A percentile compares a stretch with the other conserved stretches of the same genome.
phyloP scores from a whole-genome alignment of 345 rosid species.

The Eucalyptus viminalis region DNA sequence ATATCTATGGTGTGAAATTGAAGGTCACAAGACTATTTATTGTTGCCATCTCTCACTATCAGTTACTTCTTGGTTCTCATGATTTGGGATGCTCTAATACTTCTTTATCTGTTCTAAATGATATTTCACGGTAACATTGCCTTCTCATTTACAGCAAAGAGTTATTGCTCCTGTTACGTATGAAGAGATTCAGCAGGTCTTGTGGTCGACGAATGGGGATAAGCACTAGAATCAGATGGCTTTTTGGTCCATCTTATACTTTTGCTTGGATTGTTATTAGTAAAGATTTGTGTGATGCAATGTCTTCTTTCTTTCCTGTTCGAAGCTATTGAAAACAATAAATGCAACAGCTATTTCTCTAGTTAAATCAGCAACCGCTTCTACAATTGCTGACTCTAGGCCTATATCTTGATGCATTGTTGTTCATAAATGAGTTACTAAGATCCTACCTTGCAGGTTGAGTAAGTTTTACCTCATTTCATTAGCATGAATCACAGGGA shows the following conservation, averaged over 20 bases:
- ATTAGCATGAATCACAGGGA: not conserved
- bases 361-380: not conserved
- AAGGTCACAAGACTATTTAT: not conserved
- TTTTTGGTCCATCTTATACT: not conserved
- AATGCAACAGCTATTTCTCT: not conserved
- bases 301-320: not conserved
- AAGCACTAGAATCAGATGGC: not conserved
- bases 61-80: not conserved
- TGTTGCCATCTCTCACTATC: not conserved
- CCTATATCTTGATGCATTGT: not conserved
- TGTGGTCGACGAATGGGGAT: not conserved
- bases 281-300: not conserved
- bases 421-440: not conserved
- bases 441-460: not conserved
- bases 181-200: not conserved
- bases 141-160: not conserved
- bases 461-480: not conserved
- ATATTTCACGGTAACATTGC: not conserved
- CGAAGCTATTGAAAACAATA: not conserved
- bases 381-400: not conserved
- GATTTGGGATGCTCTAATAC: not conserved
- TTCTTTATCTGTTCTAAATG: not conserved
- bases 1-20: not conserved
- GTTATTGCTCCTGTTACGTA: not conserved
- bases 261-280: not conserved